A percentile compares a stretch with the other conserved stretches of the same genome.
These are phyloP conservation scores for Fonsecaea pugnacius DNA, from an alignment of 2,329 filamentous ascomycete genomes.

Conservation along the genomic window DNA sequence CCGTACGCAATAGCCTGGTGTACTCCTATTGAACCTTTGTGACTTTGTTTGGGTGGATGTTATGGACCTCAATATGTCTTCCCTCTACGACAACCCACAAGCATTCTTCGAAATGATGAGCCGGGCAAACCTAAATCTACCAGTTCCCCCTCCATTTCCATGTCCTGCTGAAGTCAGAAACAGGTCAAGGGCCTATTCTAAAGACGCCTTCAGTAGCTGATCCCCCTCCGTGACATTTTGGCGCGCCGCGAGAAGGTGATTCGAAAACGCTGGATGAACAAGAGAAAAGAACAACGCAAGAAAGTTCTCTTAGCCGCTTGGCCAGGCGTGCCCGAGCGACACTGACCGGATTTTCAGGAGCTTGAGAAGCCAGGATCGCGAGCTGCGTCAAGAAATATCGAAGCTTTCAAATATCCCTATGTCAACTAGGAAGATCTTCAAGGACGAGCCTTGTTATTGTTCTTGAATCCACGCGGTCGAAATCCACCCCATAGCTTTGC, in stretches of 20 bases:
- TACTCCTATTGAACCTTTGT: constrained; percentile 3
- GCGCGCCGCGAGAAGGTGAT: constrained; percentile 58
- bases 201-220: constrained; percentile 45
- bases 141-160: constrained; percentile 18
- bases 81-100: constrained; percentile 17
- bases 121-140: constrained; percentile 15
- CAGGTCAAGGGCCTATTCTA: constrained; percentile 33
- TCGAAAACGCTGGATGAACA: constrained; percentile 61
- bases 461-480: constrained; percentile 59
- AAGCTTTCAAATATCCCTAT: constrained; percentile 56
- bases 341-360: constrained; percentile 58
- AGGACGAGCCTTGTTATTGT: constrained; percentile 51
- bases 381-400: constrained; percentile 7
- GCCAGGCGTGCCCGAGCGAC: constrained; percentile 55
- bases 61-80: constrained; percentile 19
- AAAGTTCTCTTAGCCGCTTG: constrained; percentile 55
- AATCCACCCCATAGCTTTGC: constrained; percentile 56
- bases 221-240: constrained; percentile 49
- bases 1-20: background rate
- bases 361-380: constrained; percentile 32
- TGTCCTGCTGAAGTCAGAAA: constrained; percentile 21
- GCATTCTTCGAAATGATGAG: constrained; percentile 12
- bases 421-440: constrained; percentile 64
- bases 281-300: constrained; percentile 52
- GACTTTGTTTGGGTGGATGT: constrained; percentile 7